Evolutionary conservation across 345 rosid genomes (phyloP).

Genomic region (Mercurialis annua): DNA sequence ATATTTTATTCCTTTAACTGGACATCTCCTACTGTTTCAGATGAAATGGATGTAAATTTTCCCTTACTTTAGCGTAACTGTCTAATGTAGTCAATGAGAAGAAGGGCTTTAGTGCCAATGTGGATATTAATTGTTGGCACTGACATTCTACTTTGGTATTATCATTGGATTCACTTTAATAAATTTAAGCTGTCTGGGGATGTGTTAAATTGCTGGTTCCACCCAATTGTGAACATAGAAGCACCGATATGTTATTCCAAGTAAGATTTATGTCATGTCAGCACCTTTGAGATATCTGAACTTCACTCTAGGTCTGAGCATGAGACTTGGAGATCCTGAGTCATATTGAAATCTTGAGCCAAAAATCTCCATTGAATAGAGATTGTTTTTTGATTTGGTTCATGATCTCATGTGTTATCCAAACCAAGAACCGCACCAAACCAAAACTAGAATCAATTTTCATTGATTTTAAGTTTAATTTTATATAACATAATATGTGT

Average conservation of each 20-base stretch:
- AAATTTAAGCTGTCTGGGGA: background rate
- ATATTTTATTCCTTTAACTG: background rate
- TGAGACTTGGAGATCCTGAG: no score
- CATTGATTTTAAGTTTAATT: no score
- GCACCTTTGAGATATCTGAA: background rate
- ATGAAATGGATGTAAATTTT: background rate
- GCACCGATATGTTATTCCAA: no score
- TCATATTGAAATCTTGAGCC: no score
- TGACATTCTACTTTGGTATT: constrained; percentile 5
- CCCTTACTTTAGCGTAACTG: background rate
- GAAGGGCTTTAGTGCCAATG: background rate
- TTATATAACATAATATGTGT: no score
- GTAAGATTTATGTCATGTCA: background rate
- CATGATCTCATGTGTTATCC: no score
- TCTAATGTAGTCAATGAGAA: background rate
- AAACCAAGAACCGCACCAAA: no score
- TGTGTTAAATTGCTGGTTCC: background rate
- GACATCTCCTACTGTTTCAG: background rate
- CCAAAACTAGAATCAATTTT: no score
- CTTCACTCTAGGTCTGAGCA: no score
- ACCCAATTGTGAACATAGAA: background rate
- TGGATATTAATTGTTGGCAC: background rate
- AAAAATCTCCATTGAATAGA: no score
- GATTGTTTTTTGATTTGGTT: no score
- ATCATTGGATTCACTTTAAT: background rate